These are phyloP conservation scores for Penicillium nordicum DNA, from an alignment of 2,329 filamentous ascomycete species.

Conservation along the genomic window DNA sequence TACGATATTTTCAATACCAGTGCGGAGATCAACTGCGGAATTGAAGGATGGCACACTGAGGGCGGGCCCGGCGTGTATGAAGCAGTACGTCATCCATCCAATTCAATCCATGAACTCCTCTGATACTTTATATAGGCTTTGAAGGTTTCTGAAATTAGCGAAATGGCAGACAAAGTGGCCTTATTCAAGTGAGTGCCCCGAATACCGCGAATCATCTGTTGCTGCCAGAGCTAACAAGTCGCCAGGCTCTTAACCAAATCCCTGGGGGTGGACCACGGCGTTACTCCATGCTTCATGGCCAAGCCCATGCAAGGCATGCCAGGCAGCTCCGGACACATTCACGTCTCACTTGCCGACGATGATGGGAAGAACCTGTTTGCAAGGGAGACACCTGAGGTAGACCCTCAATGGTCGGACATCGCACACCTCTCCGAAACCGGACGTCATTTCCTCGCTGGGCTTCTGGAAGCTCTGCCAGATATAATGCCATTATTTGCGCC, in stretches of 20 bases:
- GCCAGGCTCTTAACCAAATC: conserved; percentile 75
- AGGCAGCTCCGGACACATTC: conserved; percentile 91
- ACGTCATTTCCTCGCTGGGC: conserved; percentile 83
- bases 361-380: conserved; percentile 77
- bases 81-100: conserved; percentile 53
- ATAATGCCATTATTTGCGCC: conserved; percentile 93
- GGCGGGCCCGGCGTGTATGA: conserved; percentile 91
- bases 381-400: conserved; percentile 65
- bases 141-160: conserved; percentile 76
- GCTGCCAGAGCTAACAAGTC: conserved; percentile 1
- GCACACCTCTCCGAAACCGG: conserved; percentile 81
- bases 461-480: conserved; percentile 82
- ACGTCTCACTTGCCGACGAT: conserved; percentile 78
- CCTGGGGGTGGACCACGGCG: conserved; percentile 75
- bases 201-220: not conserved
- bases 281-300: conserved; percentile 97
- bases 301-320: conserved; percentile 87
- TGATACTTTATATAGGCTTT: conserved; percentile 52
- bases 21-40: conserved; percentile 68
- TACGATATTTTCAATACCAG: conserved; percentile 81
- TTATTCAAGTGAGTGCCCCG: conserved; percentile 69
- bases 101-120: not conserved
- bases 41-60: conserved; percentile 94
- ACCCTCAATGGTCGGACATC: conserved; percentile 69
- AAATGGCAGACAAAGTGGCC: conserved; percentile 85